These are phyloP conservation scores for Verticillium nubilum DNA, from an alignment of 2,329 filamentous ascomycete genomes.

Conservation along the genomic window DNA sequence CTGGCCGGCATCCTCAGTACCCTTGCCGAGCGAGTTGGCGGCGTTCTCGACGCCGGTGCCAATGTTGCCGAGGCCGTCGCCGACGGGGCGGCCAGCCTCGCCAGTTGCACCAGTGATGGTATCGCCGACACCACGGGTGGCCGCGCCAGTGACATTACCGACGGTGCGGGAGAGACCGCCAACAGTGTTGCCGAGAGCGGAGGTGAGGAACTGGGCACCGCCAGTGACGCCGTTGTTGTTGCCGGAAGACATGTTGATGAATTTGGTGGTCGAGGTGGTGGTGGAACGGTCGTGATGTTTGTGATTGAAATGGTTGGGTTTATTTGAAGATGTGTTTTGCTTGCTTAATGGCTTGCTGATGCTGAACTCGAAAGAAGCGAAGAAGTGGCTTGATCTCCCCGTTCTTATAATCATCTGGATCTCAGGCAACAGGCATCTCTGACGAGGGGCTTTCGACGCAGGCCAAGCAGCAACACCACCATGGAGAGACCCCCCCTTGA, in stretches of 20 bases:
- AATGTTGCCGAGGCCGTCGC: conserved; percentile 47
- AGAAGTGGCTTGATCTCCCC: background rate
- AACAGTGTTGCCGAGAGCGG: conserved; percentile 32
- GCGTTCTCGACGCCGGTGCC: conserved; percentile 50
- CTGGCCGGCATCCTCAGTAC: conserved; percentile 52
- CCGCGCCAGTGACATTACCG: conserved; percentile 41
- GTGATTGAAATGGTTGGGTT: background rate
- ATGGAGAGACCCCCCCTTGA: background rate
- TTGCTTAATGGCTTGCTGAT: background rate
- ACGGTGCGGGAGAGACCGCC: conserved; percentile 34
- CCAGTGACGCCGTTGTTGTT: conserved; percentile 21
- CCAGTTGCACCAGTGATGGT: conserved; percentile 50
- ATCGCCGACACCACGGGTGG: conserved; percentile 50
- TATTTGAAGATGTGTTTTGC: background rate
- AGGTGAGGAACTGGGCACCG: conserved; percentile 31
- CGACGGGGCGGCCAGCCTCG: conserved; percentile 46
- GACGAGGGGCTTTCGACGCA: background rate
- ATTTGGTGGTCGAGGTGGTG: background rate
- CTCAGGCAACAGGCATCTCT: background rate
- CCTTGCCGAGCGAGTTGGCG: conserved; percentile 41
- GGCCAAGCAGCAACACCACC: background rate
- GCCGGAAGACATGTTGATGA: background rate
- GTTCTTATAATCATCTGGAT: background rate
- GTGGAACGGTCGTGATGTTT: no score
- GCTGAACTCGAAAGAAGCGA: background rate